phyloP scores from a whole-genome alignment of 768 basidiomycete genomes.

The Gautieria morchelliformis region DNA sequence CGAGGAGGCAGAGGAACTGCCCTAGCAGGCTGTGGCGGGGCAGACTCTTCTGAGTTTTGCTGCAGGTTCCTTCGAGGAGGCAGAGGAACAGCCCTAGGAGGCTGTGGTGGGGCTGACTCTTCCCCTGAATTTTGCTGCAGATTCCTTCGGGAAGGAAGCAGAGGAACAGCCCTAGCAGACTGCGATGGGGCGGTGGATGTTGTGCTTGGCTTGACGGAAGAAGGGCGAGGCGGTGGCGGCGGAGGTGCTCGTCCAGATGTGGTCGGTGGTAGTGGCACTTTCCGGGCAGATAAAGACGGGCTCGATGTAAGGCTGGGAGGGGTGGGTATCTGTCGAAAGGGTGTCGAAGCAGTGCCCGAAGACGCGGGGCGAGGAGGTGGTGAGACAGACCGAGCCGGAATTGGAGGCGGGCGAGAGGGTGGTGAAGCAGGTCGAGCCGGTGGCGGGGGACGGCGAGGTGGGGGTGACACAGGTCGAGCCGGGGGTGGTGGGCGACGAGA shows the following conservation, averaged over 20 bases:
- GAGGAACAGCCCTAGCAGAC: conserved; percentile 22
- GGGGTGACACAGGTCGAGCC: conserved; percentile 24
- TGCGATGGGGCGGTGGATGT: neutral
- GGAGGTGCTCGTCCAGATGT: conserved; percentile 29
- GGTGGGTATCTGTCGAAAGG: conserved; percentile 12
- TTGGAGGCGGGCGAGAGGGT: conserved; percentile 14
- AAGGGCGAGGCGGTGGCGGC: conserved; percentile 29
- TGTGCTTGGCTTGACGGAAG: neutral
- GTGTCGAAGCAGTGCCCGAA: neutral
- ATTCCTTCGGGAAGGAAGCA: conserved; percentile 16
- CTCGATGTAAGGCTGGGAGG: conserved; percentile 14
- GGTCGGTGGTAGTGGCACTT: conserved; percentile 27
- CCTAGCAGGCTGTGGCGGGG: conserved; percentile 16
- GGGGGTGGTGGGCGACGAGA: conserved; percentile 32
- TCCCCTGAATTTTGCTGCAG: neutral
- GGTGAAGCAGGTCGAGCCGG: conserved; percentile 20
- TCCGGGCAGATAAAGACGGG: conserved; percentile 22
- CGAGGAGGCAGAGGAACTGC: conserved; percentile 21
- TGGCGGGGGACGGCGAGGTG: conserved; percentile 16
- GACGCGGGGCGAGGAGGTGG: conserved; percentile 11
- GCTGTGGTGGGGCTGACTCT: neutral
- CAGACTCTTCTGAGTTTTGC: neutral
- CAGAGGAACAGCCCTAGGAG: conserved; percentile 23
- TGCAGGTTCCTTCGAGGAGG: conserved; percentile 12
- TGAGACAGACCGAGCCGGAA: conserved; percentile 11